Base-by-base conservation (phyloP, 2,329 filamentous ascomycete species). In the Hypoxylon sp. region DNA sequence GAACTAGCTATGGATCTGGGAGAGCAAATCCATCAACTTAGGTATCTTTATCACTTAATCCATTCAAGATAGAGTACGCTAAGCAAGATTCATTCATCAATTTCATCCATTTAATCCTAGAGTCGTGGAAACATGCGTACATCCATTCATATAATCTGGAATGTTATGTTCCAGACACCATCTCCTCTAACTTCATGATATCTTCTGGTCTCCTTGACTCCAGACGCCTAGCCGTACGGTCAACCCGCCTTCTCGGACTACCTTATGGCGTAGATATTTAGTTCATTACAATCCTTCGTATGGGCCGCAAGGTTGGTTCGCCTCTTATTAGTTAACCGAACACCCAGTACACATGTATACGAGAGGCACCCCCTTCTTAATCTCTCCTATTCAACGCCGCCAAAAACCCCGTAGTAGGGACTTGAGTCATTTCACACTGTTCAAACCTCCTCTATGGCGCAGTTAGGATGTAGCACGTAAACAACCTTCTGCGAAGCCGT, bases 401-500 rank as follows among this genome's bases (percentile, higher is more conserved):
- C 5, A 17, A 22, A 39, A 5, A 5, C 13, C 6, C 6, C 37
- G 5, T 8, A 19, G 3, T 4, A 44, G 14, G 13, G 39, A 11
- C 17, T 3, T 22, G 22, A 44, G 9, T 11, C 9, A 3, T 2
- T 8, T 44, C 17, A 19, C 3, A 22, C 14, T 1, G 29, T 52
- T 63, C 63, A 76, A 37, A 71, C 72, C 69, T 89, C 87, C 71
- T 97, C 94, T 9, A 97, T 86, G 0, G 92, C 93, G 78, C 93
- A 97, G 82, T 98, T 98, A 65, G 96, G 96, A 82, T 99, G 96
- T 73, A 99, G 78, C 26, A 98, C 92, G 78, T 98, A 99, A 58
- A 96, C 87, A 3, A 92, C 84, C 75, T 84, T 85, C 71, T 83
- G 83, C 10, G 78, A 78, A 22, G 80, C 75, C 14, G 82, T 78